Evolutionary conservation across 2,329 filamentous ascomycete genomes (phyloP).

Genomic region (Ploettnerulaceae sp.): DNA sequence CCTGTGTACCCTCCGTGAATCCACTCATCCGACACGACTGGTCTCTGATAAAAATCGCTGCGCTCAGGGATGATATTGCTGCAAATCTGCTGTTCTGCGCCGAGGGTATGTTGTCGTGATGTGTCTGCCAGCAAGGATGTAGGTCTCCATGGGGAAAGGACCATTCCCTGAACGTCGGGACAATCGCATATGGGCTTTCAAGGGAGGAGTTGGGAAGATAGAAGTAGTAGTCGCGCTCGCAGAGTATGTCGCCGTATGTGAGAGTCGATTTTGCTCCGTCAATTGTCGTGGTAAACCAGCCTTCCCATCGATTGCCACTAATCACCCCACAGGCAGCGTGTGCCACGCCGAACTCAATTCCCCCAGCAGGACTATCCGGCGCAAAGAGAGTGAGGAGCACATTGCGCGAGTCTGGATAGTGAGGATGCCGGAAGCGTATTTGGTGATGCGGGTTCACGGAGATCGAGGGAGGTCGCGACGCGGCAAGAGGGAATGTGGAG

Average conservation of each 20-base stretch:
- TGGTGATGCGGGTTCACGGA: background rate
- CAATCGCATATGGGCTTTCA: constrained; percentile 13
- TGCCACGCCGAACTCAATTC: constrained; percentile 13
- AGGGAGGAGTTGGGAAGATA: constrained; percentile 9
- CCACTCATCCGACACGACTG: constrained; percentile 14
- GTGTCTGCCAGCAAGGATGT: constrained; percentile 8
- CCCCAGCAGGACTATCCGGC: constrained; percentile 12
- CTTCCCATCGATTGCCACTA: constrained; percentile 16
- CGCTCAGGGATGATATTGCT: constrained; percentile 3
- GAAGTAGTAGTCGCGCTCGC: constrained; percentile 15
- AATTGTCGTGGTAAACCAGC: background rate
- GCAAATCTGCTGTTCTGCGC: constrained; percentile 6
- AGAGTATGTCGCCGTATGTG: constrained; percentile 10
- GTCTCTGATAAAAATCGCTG: constrained; percentile 9
- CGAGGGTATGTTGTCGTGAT: constrained; percentile 3
- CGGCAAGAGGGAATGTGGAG: no score
- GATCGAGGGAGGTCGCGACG: no score
- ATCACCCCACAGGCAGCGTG: constrained; percentile 15
- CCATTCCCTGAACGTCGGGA: constrained; percentile 16
- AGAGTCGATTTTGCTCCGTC: background rate
- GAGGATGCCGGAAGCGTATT: constrained; percentile 16
- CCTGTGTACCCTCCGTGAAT: constrained; percentile 12
- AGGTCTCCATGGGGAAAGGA: constrained; percentile 16
- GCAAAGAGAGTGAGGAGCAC: constrained; percentile 16
- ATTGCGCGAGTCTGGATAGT: constrained; percentile 13